These are phyloP conservation scores for Penicillium tannophilum DNA, from an alignment of 495 filamentous ascomycete species.

Conservation along the genomic window DNA sequence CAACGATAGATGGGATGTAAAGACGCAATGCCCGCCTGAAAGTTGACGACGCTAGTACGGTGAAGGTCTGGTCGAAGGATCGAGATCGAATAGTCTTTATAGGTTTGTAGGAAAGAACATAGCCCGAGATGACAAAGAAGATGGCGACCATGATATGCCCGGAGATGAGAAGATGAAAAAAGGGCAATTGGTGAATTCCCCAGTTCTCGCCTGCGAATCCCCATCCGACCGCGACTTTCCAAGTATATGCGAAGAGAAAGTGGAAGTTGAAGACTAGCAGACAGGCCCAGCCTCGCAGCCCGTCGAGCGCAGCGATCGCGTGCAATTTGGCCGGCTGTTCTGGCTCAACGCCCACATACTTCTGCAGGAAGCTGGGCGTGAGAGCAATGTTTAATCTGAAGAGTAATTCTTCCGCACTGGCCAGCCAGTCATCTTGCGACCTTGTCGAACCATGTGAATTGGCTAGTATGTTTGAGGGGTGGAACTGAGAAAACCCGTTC, in stretches of 20 bases:
- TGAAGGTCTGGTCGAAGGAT: slow-evolving; percentile 51
- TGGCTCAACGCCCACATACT: slow-evolving; percentile 38
- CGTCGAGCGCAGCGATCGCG: slow-evolving; percentile 52
- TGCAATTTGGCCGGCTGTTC: slow-evolving; percentile 37
- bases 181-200: slow-evolving; percentile 62
- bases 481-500: slow-evolving; percentile 31
- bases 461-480: slow-evolving; percentile 34
- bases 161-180: slow-evolving; percentile 62
- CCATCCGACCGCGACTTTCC: slow-evolving; percentile 50
- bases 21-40: slow-evolving; percentile 66
- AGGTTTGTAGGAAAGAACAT: slow-evolving; percentile 66
- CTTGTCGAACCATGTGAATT: slow-evolving; percentile 25
- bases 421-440: slow-evolving; percentile 35
- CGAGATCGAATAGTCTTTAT: slow-evolving; percentile 59
- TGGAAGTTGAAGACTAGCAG: slow-evolving; percentile 58
- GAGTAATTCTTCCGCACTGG: slow-evolving; percentile 27
- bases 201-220: slow-evolving; percentile 52
- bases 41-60: slow-evolving; percentile 57
- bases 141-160: slow-evolving; percentile 72
- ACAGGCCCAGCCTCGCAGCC: slow-evolving; percentile 53
- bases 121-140: slow-evolving; percentile 75
- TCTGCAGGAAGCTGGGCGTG: slow-evolving; percentile 46
- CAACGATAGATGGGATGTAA: slow-evolving; percentile 61
- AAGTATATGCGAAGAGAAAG: slow-evolving; percentile 54
- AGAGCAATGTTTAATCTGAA: slow-evolving; percentile 38